phyloP scores from a whole-genome alignment of 352 stramenopile species.

The Globisporangium paddicum region DNA sequence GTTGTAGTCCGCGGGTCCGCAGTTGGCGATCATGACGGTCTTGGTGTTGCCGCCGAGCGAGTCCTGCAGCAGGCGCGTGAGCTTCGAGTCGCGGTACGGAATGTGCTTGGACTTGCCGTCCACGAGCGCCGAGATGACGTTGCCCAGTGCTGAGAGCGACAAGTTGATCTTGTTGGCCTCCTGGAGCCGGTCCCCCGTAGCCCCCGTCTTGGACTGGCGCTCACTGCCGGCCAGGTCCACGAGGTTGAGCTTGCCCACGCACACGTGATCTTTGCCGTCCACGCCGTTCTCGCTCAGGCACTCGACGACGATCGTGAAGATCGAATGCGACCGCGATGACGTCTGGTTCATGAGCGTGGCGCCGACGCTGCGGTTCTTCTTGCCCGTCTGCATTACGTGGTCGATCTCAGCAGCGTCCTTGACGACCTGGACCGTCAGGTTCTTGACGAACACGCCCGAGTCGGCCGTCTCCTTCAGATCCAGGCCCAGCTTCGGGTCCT shows the following conservation, averaged over 20 bases:
- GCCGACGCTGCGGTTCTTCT: constrained; percentile 94
- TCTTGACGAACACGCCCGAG: constrained; percentile 89
- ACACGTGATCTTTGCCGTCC: constrained; percentile 90
- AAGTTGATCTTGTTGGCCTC: constrained; percentile 82
- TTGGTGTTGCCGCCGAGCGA: constrained; percentile 79
- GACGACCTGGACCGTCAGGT: constrained; percentile 82
- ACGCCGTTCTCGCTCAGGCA: constrained; percentile 82
- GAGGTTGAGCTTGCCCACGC: constrained; percentile 96
- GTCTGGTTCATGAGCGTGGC: constrained; percentile 98
- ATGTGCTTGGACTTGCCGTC: constrained; percentile 52
- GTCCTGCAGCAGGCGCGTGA: constrained; percentile 85
- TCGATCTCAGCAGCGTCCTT: constrained; percentile 88
- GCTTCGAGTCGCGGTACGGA: constrained; percentile 89
- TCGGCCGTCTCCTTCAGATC: constrained; percentile 91
- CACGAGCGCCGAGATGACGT: constrained; percentile 85
- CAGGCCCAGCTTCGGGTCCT: constrained; percentile 80
- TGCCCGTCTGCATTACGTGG: constrained; percentile 89
- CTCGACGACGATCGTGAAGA: constrained; percentile 96
- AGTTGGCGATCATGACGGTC: constrained; percentile 98
- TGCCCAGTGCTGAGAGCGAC: constrained; percentile 64
- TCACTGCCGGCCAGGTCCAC: constrained; percentile 79
- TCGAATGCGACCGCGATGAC: constrained; percentile 96
- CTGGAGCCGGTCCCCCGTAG: constrained; percentile 62
- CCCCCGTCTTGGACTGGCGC: constrained; percentile 70
- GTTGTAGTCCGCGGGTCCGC: constrained; percentile 97